Evolutionary conservation across 2,329 filamentous ascomycete genomes (phyloP).

Genomic region (Fusarium nurragi): DNA sequence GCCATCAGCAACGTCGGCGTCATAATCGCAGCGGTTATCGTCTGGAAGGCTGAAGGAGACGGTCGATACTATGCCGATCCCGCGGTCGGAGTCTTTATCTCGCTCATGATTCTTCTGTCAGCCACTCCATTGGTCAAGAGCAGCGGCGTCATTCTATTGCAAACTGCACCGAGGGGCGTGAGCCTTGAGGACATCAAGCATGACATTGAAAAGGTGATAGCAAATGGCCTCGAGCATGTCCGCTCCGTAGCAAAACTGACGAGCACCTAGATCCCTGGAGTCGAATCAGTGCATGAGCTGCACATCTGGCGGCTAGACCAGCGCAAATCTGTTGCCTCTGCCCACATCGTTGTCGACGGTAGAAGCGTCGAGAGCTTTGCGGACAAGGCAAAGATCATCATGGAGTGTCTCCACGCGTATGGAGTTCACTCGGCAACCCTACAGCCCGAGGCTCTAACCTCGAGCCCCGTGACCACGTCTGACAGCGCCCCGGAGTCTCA

Average conservation of each 20-base stretch:
- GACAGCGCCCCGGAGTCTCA: constrained; percentile 16
- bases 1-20: constrained; percentile 81
- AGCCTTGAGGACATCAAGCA: constrained; percentile 70
- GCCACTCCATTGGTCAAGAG: constrained; percentile 69
- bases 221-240: neutral
- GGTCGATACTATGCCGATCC: constrained; percentile 77
- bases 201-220: constrained; percentile 69
- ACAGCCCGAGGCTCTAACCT: constrained; percentile 65
- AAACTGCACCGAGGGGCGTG: constrained; percentile 70
- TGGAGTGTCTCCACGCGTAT: constrained; percentile 76
- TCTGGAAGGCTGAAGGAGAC: constrained; percentile 70
- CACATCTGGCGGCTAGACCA: constrained; percentile 80
- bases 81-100: constrained; percentile 73
- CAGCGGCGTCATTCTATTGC: constrained; percentile 72
- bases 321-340: constrained; percentile 73
- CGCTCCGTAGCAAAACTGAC: constrained; percentile 21
- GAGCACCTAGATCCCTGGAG: constrained; percentile 66
- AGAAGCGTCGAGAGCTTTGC: constrained; percentile 67
- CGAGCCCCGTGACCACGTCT: constrained; percentile 17
- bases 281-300: constrained; percentile 74
- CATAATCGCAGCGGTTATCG: constrained; percentile 73
- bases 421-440: constrained; percentile 77
- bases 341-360: constrained; percentile 71
- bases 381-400: constrained; percentile 67
- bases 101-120: constrained; percentile 75